Percentiles rank a stretch among this genome's conserved stretches.
These are phyloP conservation scores for Immersiporthe knoxdaviesiana DNA, from an alignment of 2,329 filamentous ascomycete genomes.

Conservation along the genomic window DNA sequence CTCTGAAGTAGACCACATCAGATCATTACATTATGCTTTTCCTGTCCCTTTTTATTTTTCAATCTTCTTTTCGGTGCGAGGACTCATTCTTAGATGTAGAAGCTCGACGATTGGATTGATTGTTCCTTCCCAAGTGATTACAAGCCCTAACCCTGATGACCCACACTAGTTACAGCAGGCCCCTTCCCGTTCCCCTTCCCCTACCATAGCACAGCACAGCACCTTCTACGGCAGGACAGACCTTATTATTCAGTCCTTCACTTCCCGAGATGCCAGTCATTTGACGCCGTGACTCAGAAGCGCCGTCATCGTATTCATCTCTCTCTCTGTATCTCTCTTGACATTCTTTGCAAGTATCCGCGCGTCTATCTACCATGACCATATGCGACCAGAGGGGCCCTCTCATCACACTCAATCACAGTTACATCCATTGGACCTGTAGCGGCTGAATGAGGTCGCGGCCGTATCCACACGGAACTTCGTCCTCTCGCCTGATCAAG, in stretches of 20 bases:
- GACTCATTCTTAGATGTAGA: not conserved
- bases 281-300: not conserved
- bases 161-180: not conserved
- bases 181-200: not conserved
- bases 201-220: no score
- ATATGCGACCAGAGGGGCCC: conserved; percentile 37
- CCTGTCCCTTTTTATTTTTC: no score
- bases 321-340: no score
- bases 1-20: not conserved
- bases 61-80: not conserved
- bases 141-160: not conserved
- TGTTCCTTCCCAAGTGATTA: not conserved
- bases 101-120: no score
- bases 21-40: no score
- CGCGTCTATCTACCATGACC: not conserved
- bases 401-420: conserved; percentile 59
- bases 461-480: not conserved
- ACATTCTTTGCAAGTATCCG: not conserved
- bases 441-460: conserved; percentile 47
- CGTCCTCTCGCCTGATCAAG: not conserved
- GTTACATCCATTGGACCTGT: conserved; percentile 66
- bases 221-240: no score
- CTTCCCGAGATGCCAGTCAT: not conserved
- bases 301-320: not conserved
- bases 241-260: not conserved